Percentiles rank a stretch among this genome's conserved stretches.
phyloP scores from a whole-genome alignment of 108 stramenopile genomes.

The Hondaea fermentalgiana region DNA sequence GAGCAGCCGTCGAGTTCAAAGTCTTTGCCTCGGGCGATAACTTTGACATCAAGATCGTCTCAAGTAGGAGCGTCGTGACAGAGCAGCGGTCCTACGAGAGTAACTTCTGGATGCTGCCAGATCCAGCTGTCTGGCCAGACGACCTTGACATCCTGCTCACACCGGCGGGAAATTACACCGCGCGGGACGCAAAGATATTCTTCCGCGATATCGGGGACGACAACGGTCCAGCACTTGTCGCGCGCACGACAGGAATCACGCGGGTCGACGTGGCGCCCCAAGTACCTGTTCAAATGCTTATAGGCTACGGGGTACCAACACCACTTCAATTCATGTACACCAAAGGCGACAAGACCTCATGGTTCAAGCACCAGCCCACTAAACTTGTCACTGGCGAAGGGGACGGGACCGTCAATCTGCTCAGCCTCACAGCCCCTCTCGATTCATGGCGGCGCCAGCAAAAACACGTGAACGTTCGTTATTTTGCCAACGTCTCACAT shows the following conservation, averaged over 20 bases:
- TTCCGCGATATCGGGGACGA: neutral
- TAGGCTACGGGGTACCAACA: neutral
- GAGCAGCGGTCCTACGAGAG: slow-evolving; percentile 29
- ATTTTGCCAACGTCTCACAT: neutral
- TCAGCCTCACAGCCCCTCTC: neutral
- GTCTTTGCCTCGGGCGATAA: slow-evolving; percentile 14
- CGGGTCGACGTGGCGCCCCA: neutral
- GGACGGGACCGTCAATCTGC: neutral
- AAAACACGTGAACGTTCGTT: neutral
- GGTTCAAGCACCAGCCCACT: neutral
- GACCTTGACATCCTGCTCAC: neutral
- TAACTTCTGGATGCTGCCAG: slow-evolving; percentile 28
- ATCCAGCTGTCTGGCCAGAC: neutral
- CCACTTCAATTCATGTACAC: neutral
- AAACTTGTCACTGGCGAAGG: neutral
- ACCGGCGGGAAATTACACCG: neutral
- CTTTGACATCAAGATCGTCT: neutral
- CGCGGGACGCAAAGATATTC: neutral
- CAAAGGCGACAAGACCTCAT: neutral
- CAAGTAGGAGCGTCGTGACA: neutral
- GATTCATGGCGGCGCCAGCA: neutral
- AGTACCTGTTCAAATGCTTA: neutral
- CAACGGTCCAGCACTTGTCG: neutral
- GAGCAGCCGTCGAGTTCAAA: slow-evolving; percentile 8
- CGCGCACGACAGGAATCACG: neutral